These are phyloP conservation scores for Dictyostelium capitatum DNA, from an alignment of 78 protist genomes.

Conservation along the genomic window DNA sequence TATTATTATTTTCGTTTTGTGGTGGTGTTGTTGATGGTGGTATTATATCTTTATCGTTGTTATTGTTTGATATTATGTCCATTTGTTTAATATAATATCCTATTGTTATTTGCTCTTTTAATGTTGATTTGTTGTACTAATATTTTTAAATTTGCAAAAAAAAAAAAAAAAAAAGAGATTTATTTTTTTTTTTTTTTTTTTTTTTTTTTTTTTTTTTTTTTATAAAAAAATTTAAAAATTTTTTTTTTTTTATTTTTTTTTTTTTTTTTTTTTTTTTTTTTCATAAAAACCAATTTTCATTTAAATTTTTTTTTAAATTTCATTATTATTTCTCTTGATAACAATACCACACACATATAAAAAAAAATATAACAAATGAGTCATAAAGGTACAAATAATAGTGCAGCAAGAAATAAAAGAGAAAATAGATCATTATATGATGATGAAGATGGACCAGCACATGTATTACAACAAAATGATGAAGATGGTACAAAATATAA, in stretches of 20 bases:
- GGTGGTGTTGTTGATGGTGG: slow-evolving; percentile 1
- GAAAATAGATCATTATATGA: slow-evolving; percentile 26
- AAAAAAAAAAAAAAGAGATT: not conserved
- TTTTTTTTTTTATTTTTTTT: not conserved
- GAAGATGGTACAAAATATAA: slow-evolving; percentile 61
- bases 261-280: slow-evolving; percentile 10
- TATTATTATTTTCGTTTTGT: not conserved
- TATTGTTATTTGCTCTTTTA: too few relatives aligned
- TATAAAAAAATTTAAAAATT: not conserved
- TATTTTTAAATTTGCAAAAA: too few relatives aligned
- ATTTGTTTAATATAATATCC: too few relatives aligned
- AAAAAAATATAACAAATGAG: too few relatives aligned
- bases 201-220: not conserved
- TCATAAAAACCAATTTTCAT: too few relatives aligned
- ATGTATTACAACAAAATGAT: slow-evolving; percentile 41
- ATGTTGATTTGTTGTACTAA: too few relatives aligned
- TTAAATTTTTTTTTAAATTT: too few relatives aligned
- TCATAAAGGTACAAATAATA: not conserved
- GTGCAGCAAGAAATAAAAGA: slow-evolving; percentile 7
- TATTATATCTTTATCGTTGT: not conserved
- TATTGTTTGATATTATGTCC: too few relatives aligned
- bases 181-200: not conserved
- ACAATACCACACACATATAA: too few relatives aligned
- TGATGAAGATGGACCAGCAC: slow-evolving; percentile 54
- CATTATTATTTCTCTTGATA: too few relatives aligned